Conservation (phyloP, 2,329 filamentous ascomycete species). For the Colletotrichum abscissum region DNA sequence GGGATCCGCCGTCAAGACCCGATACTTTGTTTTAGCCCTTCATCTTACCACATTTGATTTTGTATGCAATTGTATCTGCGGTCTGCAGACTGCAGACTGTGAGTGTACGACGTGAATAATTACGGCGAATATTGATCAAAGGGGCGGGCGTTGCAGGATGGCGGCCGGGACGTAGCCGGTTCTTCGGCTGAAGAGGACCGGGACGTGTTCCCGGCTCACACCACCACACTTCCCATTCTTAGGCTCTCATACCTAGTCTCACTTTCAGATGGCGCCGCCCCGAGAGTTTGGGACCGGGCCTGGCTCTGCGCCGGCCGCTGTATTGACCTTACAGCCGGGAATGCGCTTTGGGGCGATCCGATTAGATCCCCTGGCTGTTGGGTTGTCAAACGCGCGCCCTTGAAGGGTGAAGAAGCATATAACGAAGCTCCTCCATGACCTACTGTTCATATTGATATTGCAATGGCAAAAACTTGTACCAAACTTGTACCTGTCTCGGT, state of each 20-base stretch:
- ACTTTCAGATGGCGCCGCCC: neutral
- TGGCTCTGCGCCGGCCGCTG: neutral
- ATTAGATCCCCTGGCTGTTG: neutral
- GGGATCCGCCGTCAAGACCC: neutral
- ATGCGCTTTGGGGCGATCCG: neutral
- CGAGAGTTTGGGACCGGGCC: slow-evolving; percentile 13
- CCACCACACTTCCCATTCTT: neutral
- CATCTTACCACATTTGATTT: slow-evolving; percentile 15
- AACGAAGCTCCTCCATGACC: neutral
- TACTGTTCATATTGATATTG: neutral
- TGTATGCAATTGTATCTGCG: neutral
- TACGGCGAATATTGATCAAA: neutral
- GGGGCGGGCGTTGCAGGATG: neutral
- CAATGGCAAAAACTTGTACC: too few species aligned
- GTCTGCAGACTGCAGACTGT: too few species aligned
- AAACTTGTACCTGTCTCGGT: neutral
- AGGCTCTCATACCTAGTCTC: neutral
- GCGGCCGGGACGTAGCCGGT: slow-evolving; percentile 29
- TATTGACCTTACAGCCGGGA: neutral
- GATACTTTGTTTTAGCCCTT: neutral
- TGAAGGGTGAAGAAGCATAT: neutral
- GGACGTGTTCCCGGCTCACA: slow-evolving; percentile 24
- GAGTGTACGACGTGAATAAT: neutral
- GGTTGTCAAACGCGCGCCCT: neutral
- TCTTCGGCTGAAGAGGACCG: slow-evolving; percentile 6